Conservation (phyloP, 306 rosid species). For the Prunus salicina region DNA sequence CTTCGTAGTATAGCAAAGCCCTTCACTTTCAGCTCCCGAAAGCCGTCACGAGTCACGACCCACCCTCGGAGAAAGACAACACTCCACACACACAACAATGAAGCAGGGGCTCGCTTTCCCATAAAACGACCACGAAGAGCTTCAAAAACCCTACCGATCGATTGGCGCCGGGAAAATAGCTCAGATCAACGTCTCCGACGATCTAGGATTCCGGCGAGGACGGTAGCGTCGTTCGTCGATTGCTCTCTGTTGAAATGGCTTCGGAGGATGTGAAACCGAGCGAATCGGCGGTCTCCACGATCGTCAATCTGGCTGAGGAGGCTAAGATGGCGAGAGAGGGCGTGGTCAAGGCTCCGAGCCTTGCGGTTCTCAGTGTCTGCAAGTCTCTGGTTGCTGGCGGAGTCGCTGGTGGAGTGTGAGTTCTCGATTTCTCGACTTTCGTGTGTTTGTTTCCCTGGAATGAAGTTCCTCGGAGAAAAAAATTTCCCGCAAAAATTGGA, state of each 20-base stretch:
- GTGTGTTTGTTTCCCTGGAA: background rate
- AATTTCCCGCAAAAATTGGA: background rate
- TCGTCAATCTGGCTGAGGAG: constrained; percentile 88
- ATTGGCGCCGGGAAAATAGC: constrained; percentile 15
- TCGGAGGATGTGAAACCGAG: constrained; percentile 87
- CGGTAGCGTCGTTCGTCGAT: background rate
- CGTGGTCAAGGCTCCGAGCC: constrained; percentile 63
- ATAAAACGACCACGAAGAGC: background rate
- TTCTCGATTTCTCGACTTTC: constrained; percentile 29
- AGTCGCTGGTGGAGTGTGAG: constrained; percentile 99
- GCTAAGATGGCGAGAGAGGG: constrained; percentile 92
- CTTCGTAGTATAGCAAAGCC: background rate
- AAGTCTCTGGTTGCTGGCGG: constrained; percentile 96
- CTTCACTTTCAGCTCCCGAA: background rate
- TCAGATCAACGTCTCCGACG: constrained; percentile 10
- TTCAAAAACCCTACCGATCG: background rate
- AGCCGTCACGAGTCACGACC: constrained; percentile 17
- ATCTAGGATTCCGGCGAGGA: constrained; percentile 18
- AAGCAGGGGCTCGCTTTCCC: constrained; percentile 17
- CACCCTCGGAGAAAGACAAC: background rate
- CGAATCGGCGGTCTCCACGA: constrained; percentile 76
- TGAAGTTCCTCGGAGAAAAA: background rate
- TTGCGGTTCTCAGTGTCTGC: constrained; percentile 67
- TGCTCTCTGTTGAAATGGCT: constrained; percentile 46
- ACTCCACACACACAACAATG: background rate